These are phyloP conservation scores for Leccinum barrowsii DNA, from an alignment of 768 basidiomycete genomes.

Conservation along the genomic window DNA sequence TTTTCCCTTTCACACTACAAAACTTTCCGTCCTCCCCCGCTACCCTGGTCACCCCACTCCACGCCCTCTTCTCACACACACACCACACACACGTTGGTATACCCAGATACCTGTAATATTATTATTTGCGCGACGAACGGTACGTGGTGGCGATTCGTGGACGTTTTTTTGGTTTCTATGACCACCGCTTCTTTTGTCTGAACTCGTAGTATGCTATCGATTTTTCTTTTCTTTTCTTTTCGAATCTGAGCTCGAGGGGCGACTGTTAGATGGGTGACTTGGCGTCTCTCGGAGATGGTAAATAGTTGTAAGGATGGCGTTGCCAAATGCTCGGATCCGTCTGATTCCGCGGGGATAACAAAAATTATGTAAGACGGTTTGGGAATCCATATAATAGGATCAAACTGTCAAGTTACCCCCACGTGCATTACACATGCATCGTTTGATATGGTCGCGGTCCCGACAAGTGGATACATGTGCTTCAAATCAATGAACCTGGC, in stretches of 20 bases:
- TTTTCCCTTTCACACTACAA: constrained; percentile 4
- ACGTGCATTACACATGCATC: too few species aligned
- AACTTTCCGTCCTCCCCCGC: background rate
- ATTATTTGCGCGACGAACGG: constrained; percentile 20
- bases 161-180: background rate
- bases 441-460: too few species aligned
- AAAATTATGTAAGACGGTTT: too few species aligned
- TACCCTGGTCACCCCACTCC: background rate
- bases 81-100: constrained; percentile 22
- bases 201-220: background rate
- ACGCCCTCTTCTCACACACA: background rate
- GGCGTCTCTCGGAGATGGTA: background rate
- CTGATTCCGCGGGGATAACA: too few species aligned
- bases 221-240: background rate
- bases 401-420: too few species aligned
- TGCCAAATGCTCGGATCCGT: too few species aligned
- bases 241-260: background rate
- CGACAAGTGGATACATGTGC: too few species aligned
- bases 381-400: too few species aligned
- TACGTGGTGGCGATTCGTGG: background rate
- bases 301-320: background rate
- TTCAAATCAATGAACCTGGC: too few species aligned
- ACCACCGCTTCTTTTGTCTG: background rate
- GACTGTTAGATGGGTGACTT: background rate
- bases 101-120: constrained; percentile 38